These are phyloP conservation scores for Trichoderma cornu-damae DNA, from an alignment of 2,329 filamentous ascomycete species.

Conservation along the genomic window DNA sequence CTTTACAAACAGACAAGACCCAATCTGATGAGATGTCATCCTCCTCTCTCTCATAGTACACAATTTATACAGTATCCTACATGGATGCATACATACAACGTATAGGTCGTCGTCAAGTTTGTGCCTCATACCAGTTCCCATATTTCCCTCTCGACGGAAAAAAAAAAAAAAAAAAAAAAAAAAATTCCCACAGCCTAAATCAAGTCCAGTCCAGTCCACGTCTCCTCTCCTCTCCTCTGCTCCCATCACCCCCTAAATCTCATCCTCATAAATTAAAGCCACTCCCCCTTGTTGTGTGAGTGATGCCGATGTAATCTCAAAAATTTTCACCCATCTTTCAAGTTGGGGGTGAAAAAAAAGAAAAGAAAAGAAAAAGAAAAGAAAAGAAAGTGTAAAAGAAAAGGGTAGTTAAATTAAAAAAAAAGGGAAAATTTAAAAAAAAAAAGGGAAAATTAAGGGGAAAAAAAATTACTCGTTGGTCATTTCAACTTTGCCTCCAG, in stretches of 20 bases:
- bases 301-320: background rate
- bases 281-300: too few relatives aligned
- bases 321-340: background rate
- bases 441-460: background rate
- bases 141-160: background rate
- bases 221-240: background rate
- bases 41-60: background rate
- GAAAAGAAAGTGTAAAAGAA: background rate
- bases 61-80: constrained; percentile 2
- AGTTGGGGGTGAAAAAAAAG: too few relatives aligned
- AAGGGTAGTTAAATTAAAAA: background rate
- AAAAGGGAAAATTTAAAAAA: background rate
- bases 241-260: too few relatives aligned
- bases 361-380: background rate
- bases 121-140: background rate
- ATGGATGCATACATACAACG: background rate
- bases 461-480: background rate
- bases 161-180: background rate
- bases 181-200: background rate
- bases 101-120: background rate
- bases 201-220: background rate
- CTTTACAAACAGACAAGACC: background rate
- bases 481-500: background rate
- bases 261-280: background rate
- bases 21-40: background rate